Conservation (phyloP, 208 protist species). For the Leishmania turanica region DNA sequence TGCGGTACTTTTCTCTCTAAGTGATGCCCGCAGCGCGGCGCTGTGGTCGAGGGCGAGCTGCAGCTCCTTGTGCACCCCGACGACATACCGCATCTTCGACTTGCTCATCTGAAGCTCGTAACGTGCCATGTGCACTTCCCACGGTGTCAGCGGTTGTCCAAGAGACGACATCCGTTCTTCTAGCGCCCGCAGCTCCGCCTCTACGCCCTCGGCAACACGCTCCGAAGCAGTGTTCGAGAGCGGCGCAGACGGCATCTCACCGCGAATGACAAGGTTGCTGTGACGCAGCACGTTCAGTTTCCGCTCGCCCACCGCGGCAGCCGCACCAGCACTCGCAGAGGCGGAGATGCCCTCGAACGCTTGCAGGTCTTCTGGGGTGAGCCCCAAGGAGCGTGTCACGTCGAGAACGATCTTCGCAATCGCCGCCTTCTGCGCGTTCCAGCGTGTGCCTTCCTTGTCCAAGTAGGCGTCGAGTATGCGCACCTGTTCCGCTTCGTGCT, state of each 20-base stretch:
- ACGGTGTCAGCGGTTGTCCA: conserved; percentile 39
- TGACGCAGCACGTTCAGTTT: conserved; percentile 67
- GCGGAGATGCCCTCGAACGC: conserved; percentile 24
- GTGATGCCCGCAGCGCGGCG: conserved; percentile 11
- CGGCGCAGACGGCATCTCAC: conserved; percentile 55
- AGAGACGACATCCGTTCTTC: conserved; percentile 47
- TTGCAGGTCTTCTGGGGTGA: conserved; percentile 69
- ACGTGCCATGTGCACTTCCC: conserved; percentile 68
- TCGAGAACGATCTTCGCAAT: conserved; percentile 63
- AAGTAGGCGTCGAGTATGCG: conserved; percentile 80
- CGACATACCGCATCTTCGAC: conserved; percentile 83
- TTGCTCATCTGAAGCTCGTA: conserved; percentile 75
- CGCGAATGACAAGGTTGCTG: conserved; percentile 82
- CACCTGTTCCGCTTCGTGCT: conserved; percentile 55
- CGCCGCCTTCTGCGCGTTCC: conserved; percentile 76
- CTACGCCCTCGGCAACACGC: conserved; percentile 1
- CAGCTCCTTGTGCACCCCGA: conserved; percentile 80
- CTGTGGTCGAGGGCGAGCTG: conserved; percentile 59
- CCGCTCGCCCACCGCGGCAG: not conserved
- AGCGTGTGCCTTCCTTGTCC: conserved; percentile 47
- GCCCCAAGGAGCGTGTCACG: conserved; percentile 36
- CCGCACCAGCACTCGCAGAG: not conserved
- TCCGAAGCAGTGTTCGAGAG: not conserved
- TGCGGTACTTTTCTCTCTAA: not conserved
- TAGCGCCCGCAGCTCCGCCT: conserved; percentile 58